Base-by-base conservation (phyloP, 75 land plant genomes). In the Chamaecyparis obtusa region DNA sequence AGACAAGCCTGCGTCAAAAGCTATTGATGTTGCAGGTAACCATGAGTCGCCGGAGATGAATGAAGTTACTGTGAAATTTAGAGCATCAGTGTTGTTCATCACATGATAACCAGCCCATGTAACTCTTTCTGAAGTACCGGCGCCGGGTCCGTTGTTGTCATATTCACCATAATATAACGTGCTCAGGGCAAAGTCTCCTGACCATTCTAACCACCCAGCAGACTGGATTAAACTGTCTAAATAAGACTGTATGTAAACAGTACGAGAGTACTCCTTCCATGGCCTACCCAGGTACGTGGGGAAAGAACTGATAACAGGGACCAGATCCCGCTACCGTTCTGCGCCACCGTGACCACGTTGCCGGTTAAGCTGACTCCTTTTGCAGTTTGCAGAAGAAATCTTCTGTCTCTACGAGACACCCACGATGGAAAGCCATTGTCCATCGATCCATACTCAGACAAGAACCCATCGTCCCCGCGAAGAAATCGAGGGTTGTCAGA, bases 201-300 rank as follows among this genome's bases (percentile, higher is more conserved):
- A 85, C 95, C 98, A 95, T 19, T 81, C 76, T 30, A 84, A 56
- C 97, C 96, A 96, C 43, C 98, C 98, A 0, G 85, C 87, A 3
- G 97, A 95, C 15, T 91, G 86, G 8, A 96, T 89, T 21, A 90
- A 85, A 9, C 41, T 91, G 33, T 88, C 95, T 15, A 95, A 84
- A 87, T 84, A 91, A 24, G 92, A 95, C 81, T 93, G 91, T 44
- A 95, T 85, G 88, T 80, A 90, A 13, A 94, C 95, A 14, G 91
- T 88, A 85, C 87, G 87, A 1, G 96, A 91, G 85, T 94, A 96
- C 17, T 57, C 19, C 86, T 86, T 91, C 98, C 98, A 96, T 3
- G 98, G 98, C 87, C 97, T 85, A 0, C 97, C 97, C 5, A 94
- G 87, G 89, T 93, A 96, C 48, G 93, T 91, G 57, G 86, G 88